Conservation (phyloP, 2,329 filamentous ascomycete genomes). For the Aspergillus brasiliensis region DNA sequence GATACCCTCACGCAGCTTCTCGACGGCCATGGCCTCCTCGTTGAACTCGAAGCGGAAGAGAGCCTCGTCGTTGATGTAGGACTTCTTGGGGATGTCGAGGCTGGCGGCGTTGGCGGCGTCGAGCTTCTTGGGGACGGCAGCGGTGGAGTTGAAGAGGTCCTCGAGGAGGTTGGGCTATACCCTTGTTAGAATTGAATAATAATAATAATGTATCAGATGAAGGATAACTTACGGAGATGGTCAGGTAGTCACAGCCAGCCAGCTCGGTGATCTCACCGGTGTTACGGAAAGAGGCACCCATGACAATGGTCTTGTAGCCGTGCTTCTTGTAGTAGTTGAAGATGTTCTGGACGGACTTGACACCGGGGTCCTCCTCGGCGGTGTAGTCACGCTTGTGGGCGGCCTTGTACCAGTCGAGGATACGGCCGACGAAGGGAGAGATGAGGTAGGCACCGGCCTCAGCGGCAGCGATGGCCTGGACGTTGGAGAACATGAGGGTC, state of each 20-base stretch:
- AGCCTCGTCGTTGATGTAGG: slow-evolving; percentile 86
- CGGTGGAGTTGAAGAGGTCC: slow-evolving; percentile 83
- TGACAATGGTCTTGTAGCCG: slow-evolving; percentile 99
- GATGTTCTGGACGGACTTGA: slow-evolving; percentile 88
- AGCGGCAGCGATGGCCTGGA: slow-evolving; percentile 92
- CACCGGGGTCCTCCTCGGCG: slow-evolving; percentile 90
- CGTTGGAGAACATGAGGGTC: slow-evolving; percentile 95
- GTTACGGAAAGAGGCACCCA: slow-evolving; percentile 98
- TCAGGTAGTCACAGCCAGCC: slow-evolving; percentile 97
- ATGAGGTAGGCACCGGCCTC: slow-evolving; percentile 97
- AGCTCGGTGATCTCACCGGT: slow-evolving; percentile 96
- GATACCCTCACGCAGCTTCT: slow-evolving; percentile 99
- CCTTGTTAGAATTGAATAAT: slow-evolving; percentile 20
- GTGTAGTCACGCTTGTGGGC: slow-evolving; percentile 89
- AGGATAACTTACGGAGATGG: slow-evolving; percentile 74
- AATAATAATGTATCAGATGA: not conserved
- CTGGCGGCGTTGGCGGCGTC: slow-evolving; percentile 65
- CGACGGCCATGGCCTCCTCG: slow-evolving; percentile 98
- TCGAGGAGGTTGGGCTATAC: slow-evolving; percentile 84
- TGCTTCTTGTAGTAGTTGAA: slow-evolving; percentile 99
- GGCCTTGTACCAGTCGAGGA: slow-evolving; percentile 99
- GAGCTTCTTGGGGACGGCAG: slow-evolving; percentile 88
- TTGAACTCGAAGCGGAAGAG: slow-evolving; percentile 99
- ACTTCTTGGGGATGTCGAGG: slow-evolving; percentile 82
- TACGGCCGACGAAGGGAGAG: slow-evolving; percentile 98